Conservation (phyloP, 2,329 filamentous ascomycete species). For the Colletotrichum coccodes region DNA sequence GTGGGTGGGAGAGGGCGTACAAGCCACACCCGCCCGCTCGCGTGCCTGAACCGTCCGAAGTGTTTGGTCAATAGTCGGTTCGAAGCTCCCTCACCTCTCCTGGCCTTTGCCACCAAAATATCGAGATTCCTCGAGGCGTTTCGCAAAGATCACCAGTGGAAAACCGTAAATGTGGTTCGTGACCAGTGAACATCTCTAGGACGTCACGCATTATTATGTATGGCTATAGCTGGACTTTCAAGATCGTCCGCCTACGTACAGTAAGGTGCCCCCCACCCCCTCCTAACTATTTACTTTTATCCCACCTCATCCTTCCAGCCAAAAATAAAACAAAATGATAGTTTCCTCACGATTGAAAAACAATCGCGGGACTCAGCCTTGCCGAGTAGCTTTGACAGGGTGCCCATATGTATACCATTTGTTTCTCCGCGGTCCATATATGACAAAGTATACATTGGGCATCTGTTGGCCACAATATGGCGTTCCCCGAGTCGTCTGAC, state of each 20-base stretch:
- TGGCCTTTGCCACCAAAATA: neutral
- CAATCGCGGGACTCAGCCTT: slow-evolving; percentile 16
- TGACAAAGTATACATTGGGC: slow-evolving; percentile 30
- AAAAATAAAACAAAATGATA: slow-evolving; percentile 1
- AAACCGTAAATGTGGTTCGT: neutral
- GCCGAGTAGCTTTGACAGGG: slow-evolving; percentile 19
- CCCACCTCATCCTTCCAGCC: slow-evolving; percentile 12
- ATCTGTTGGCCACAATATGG: slow-evolving; percentile 21
- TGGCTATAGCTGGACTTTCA: slow-evolving; percentile 3
- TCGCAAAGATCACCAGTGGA: neutral
- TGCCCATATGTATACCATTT: slow-evolving; percentile 30
- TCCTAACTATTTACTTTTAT: slow-evolving; percentile 15
- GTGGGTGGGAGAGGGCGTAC: neutral
- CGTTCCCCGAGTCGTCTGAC: slow-evolving; percentile 29
- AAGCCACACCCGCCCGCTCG: slow-evolving; percentile 5
- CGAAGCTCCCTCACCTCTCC: neutral
- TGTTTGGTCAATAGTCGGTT: neutral
- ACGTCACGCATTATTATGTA: slow-evolving; percentile 23
- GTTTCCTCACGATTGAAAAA: slow-evolving; percentile 13
- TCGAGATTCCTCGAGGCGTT: neutral
- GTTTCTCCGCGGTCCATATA: slow-evolving; percentile 13
- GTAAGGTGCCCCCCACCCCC: neutral
- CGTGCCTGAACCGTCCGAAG: slow-evolving; percentile 12
- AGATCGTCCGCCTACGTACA: slow-evolving; percentile 22
- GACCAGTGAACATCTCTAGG: slow-evolving; percentile 19